These are phyloP conservation scores for Nothophytophthora sp. DNA, from an alignment of 352 stramenopile species.

Conservation along the genomic window DNA sequence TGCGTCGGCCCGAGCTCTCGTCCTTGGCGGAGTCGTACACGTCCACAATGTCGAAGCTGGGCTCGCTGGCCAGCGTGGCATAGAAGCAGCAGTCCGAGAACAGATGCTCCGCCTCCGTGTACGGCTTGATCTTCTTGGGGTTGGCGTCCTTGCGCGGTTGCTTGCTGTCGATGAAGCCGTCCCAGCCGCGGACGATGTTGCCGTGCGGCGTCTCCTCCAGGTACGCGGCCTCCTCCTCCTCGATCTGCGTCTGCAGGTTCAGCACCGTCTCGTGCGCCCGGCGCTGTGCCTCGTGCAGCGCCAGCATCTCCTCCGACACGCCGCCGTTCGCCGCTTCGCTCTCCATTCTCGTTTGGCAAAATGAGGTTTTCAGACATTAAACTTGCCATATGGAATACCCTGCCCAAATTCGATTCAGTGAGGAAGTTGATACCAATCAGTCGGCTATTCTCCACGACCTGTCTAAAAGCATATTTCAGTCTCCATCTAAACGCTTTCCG, in stretches of 20 bases:
- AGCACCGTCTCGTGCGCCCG: slow-evolving; percentile 73
- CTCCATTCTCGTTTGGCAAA: too few relatives aligned
- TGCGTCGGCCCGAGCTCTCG: slow-evolving; percentile 33
- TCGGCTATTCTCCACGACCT: too few relatives aligned
- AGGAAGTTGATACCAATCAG: background rate
- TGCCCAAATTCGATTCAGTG: background rate
- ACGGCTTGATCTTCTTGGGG: slow-evolving; percentile 81
- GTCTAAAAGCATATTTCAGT: too few relatives aligned
- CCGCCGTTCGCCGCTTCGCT: slow-evolving; percentile 5
- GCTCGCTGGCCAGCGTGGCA: slow-evolving; percentile 46
- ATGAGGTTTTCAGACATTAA: background rate
- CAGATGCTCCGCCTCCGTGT: slow-evolving; percentile 75
- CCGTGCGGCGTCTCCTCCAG: slow-evolving; percentile 83
- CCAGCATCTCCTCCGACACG: slow-evolving; percentile 69
- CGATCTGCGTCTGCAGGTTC: slow-evolving; percentile 73
- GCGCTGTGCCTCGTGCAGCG: slow-evolving; percentile 71
- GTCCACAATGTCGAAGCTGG: slow-evolving; percentile 53
- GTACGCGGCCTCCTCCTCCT: slow-evolving; percentile 78
- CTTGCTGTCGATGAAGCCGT: slow-evolving; percentile 86
- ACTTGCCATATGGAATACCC: background rate
- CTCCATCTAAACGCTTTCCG: slow-evolving; percentile 23
- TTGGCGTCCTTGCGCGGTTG: slow-evolving; percentile 75
- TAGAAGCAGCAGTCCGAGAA: slow-evolving; percentile 83
- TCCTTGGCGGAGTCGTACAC: slow-evolving; percentile 36
- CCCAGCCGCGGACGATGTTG: slow-evolving; percentile 89